These are phyloP conservation scores for Clausena lansium DNA, from an alignment of 345 rosid species.

Conservation along the genomic window DNA sequence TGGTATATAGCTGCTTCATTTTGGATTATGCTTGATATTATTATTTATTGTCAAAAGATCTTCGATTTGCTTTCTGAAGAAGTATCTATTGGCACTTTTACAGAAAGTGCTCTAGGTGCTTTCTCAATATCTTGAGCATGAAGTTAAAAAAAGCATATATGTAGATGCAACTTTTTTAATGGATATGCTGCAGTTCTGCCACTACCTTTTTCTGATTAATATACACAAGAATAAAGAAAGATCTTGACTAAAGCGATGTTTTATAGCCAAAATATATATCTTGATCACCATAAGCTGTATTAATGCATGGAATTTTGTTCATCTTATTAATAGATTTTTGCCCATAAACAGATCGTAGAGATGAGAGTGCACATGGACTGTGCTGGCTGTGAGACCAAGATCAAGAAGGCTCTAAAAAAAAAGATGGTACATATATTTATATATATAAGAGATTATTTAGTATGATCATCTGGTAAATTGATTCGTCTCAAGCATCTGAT, in stretches of 20 bases:
- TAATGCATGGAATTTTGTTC: background rate
- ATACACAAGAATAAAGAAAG: background rate
- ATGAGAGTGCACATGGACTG: constrained; percentile 76
- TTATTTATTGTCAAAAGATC: too few relatives aligned
- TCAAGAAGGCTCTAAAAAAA: constrained; percentile 58
- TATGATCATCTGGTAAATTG: too few relatives aligned
- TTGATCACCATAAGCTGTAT: background rate
- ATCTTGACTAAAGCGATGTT: too few relatives aligned
- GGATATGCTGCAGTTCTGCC: background rate
- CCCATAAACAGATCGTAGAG: constrained; percentile 47
- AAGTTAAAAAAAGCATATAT: too few relatives aligned
- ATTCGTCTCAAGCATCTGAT: background rate
- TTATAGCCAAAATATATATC: too few relatives aligned
- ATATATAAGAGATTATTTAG: too few relatives aligned
- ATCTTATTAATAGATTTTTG: background rate
- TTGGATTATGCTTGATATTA: background rate
- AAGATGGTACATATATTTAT: constrained; percentile 48
- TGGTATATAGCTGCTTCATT: background rate
- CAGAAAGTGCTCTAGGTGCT: background rate
- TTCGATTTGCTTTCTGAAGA: background rate
- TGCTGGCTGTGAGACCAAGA: constrained; percentile 61
- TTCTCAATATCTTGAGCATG: too few relatives aligned
- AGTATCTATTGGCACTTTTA: background rate
- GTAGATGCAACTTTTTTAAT: background rate
- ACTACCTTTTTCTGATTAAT: too few relatives aligned